phyloP scores from a whole-genome alignment of 108 stramenopile genomes.

The Skeletonema potamos region DNA sequence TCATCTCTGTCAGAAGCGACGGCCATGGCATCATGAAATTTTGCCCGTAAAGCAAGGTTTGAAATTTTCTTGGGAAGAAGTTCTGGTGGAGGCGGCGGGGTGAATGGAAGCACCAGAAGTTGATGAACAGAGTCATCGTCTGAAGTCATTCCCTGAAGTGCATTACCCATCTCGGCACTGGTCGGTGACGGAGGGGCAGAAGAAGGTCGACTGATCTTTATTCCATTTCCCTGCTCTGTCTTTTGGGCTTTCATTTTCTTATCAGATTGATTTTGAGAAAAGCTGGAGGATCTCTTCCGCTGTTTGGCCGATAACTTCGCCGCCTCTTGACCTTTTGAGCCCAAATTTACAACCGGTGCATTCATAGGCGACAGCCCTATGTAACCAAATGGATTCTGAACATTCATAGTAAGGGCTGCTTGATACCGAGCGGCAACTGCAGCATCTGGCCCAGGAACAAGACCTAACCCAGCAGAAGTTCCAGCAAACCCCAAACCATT shows the following conservation, averaged over 20 bases:
- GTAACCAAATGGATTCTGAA: slow-evolving; percentile 32
- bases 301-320: background rate
- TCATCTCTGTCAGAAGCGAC: slow-evolving; percentile 2
- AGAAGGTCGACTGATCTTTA: background rate
- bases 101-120: slow-evolving; percentile 14
- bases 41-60: slow-evolving; percentile 24
- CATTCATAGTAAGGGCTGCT: slow-evolving; percentile 17
- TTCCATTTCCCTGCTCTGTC: background rate
- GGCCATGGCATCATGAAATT: slow-evolving; percentile 27
- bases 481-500: slow-evolving; percentile 12
- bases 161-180: background rate
- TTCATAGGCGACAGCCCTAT: slow-evolving; percentile 4
- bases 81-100: slow-evolving; percentile 23
- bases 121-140: background rate
- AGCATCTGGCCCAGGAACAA: slow-evolving; percentile 20
- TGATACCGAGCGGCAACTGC: slow-evolving; percentile 21
- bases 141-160: background rate
- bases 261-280: slow-evolving; percentile 2
- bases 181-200: slow-evolving; percentile 7
- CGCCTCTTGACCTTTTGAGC: background rate
- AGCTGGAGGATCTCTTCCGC: slow-evolving; percentile 18
- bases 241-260: slow-evolving; percentile 11
- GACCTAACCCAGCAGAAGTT: background rate
- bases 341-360: slow-evolving; percentile 2
- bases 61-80: slow-evolving; percentile 17